These are phyloP conservation scores for Fusarium continuum DNA, from an alignment of 2,329 filamentous ascomycete genomes.

Conservation along the genomic window DNA sequence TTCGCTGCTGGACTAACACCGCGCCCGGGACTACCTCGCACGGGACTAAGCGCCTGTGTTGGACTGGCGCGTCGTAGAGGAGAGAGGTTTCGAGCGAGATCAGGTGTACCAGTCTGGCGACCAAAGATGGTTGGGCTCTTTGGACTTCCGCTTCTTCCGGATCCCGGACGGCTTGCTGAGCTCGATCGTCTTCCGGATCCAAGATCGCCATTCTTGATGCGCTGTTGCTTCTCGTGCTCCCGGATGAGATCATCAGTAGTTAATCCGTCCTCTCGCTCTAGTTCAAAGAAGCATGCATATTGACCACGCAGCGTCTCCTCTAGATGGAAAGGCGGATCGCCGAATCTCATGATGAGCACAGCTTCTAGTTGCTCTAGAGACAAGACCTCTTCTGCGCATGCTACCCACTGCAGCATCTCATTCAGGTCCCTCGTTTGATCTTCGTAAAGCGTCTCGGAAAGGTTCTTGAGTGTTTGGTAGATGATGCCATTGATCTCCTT, in stretches of 20 bases:
- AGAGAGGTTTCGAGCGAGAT: conserved; percentile 36
- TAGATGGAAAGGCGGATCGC: conserved; percentile 52
- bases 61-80: conserved; percentile 25
- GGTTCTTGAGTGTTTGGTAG: conserved; percentile 52
- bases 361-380: conserved; percentile 56
- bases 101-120: conserved; percentile 11
- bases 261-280: conserved; percentile 55
- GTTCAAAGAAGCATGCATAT: conserved; percentile 58
- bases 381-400: conserved; percentile 55
- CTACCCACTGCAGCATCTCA: conserved; percentile 57
- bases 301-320: conserved; percentile 56
- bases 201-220: conserved; percentile 27
- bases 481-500: conserved; percentile 56
- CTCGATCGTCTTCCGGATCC: conserved; percentile 33
- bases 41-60: conserved; percentile 19
- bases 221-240: conserved; percentile 48
- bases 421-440: conserved; percentile 56
- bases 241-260: conserved; percentile 54
- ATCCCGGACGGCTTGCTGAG: conserved; percentile 35
- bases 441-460: conserved; percentile 51
- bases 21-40: conserved; percentile 24
- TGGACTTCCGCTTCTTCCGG: conserved; percentile 31
- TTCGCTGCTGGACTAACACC: conserved; percentile 43
- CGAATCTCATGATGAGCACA: conserved; percentile 54
- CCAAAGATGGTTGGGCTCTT: conserved; percentile 23